Conservation (phyloP, 352 stramenopile genomes). For the Pythium monospermum region DNA sequence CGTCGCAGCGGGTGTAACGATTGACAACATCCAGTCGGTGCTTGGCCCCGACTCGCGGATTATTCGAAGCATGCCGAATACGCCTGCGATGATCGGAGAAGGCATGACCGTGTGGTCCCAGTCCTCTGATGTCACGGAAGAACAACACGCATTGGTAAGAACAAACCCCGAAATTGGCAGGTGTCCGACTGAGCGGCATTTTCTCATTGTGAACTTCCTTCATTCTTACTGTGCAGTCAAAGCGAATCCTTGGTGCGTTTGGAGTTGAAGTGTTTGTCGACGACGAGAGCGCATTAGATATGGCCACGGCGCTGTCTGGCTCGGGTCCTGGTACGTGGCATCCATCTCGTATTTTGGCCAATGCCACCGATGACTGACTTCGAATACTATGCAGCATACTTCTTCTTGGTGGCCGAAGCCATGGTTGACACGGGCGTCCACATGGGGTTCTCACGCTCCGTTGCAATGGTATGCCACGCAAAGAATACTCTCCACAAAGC, state of each 20-base stretch:
- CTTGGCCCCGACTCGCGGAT: constrained; percentile 67
- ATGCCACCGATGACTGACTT: not conserved
- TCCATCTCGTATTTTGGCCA: not conserved
- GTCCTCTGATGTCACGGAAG: constrained; percentile 65
- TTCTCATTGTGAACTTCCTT: not conserved
- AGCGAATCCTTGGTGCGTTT: constrained; percentile 86
- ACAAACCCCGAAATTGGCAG: not conserved
- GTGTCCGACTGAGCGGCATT: too few relatives aligned
- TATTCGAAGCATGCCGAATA: constrained; percentile 96
- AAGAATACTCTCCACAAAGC: not conserved
- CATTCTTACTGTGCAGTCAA: constrained; percentile 34
- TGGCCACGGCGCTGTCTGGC: constrained; percentile 92
- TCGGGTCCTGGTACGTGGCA: constrained; percentile 72
- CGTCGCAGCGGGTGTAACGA: constrained; percentile 78
- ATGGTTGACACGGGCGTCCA: constrained; percentile 95
- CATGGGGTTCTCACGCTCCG: constrained; percentile 92
- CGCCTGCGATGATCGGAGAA: constrained; percentile 91
- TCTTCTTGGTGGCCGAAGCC: constrained; percentile 94
- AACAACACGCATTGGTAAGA: constrained; percentile 55
- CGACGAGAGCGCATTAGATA: constrained; percentile 93
- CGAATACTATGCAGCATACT: constrained; percentile 69
- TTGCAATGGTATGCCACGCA: constrained; percentile 65
- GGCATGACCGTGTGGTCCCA: constrained; percentile 94
- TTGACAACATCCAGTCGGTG: constrained; percentile 59
- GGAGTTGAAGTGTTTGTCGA: constrained; percentile 92